These are phyloP conservation scores for Diaporthe nobilis DNA, from an alignment of 2,329 filamentous ascomycete genomes.

Conservation along the genomic window DNA sequence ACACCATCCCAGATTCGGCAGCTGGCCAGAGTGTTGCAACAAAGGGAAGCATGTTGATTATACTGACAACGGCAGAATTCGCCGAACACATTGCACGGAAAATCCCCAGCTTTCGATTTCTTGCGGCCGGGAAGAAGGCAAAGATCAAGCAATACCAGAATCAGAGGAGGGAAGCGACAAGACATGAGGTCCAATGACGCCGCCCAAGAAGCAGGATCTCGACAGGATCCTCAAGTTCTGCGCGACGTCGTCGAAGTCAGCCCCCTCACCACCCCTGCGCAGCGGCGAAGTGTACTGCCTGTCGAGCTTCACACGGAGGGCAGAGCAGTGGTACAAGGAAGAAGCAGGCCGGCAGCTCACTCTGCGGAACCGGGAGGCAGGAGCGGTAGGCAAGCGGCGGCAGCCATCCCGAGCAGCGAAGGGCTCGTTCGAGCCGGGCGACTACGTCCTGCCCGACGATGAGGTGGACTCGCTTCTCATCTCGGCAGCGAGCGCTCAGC, in stretches of 20 bases:
- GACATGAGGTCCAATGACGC: not conserved
- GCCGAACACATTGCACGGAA: not conserved
- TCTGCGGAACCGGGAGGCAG: not conserved
- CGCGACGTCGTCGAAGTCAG: not conserved
- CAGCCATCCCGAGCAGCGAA: slow-evolving; percentile 33
- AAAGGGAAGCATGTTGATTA: not conserved
- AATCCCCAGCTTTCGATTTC: too few species aligned
- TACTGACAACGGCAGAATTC: not conserved
- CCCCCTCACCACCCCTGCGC: slow-evolving; percentile 11
- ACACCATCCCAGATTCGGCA: slow-evolving; percentile 35
- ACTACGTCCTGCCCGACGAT: not conserved
- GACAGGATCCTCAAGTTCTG: slow-evolving; percentile 9
- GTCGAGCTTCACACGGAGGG: slow-evolving; percentile 20
- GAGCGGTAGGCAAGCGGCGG: slow-evolving; percentile 3
- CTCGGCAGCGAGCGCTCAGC: not conserved
- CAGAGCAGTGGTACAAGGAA: slow-evolving; percentile 31
- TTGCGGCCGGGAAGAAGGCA: not conserved
- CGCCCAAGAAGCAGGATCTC: not conserved
- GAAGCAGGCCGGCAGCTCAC: slow-evolving; percentile 18
- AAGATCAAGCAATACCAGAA: not conserved
- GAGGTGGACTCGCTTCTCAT: slow-evolving; percentile 6
- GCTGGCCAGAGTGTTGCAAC: not conserved
- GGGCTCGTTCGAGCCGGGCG: not conserved
- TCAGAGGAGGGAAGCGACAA: not conserved
- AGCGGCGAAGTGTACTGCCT: slow-evolving; percentile 32